Evolutionary conservation across 495 filamentous ascomycete species (phyloP), one percentile per base, ranked within the genome.

Genomic region (Podospora conica): DNA sequence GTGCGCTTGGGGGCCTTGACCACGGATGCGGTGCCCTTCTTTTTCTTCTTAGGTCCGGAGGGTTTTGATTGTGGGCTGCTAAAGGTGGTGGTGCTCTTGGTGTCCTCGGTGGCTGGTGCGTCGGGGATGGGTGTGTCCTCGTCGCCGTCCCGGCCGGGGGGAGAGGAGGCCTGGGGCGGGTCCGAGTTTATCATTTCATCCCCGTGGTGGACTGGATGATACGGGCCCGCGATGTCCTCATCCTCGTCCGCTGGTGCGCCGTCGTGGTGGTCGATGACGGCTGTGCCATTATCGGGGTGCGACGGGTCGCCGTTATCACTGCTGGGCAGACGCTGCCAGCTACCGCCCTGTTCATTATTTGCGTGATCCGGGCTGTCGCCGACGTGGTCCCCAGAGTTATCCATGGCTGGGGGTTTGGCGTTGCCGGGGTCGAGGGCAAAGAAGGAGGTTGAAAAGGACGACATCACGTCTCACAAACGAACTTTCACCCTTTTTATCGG

Each of bases 11-110:
- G 22, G 3, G 73, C 70, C 68, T 81, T 82, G 21, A 76, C 56
- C 22, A 75, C 70, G 8, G 78, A 72, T 2, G 80, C 80, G 0
- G 79, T 82, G 61, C 80, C 79, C 55, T 73, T 48, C 40, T 48
- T 75, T 62, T 80, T 82, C 71, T 77, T 82, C 63, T 77, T 80
- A 18, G 77, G 57, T 22, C 71, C 69, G 1, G 73, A 22, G 6
- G 54, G 23, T 28, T 64, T 66, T 22, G 65, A 54, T 56, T 61
- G 55, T 25, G 60, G 33, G 23, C 61, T 66, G 58, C 60, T 40
- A 12, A 55, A 40, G 24, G 60, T 54, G 20, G 60, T 54, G 20
- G 29, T 54, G 60, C 31, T 29, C 20, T 60, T 48, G 18, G 40
- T 48, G 40, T 48, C 40, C 18, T 48, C 40, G 40, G 40, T 3